Evolutionary conservation across 2,329 filamentous ascomycete species (phyloP).

Genomic region (Boeremia exigua): DNA sequence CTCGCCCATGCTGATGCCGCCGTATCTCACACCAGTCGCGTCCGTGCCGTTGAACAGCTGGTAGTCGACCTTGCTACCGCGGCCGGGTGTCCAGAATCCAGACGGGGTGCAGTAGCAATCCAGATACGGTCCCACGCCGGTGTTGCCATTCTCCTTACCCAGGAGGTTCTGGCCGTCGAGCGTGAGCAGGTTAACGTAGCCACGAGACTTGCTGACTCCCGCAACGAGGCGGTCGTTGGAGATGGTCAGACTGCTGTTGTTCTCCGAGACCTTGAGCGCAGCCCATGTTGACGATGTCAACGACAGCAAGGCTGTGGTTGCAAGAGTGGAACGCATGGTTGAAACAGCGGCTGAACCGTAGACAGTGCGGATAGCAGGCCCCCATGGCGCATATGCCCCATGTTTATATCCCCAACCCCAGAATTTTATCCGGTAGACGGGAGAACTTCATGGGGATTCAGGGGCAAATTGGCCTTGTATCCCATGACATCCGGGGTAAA

Average conservation of each 20-base stretch:
- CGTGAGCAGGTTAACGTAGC: conserved; percentile 51
- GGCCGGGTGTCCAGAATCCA: conserved; percentile 61
- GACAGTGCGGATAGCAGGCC: background rate
- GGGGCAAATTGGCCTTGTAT: background rate
- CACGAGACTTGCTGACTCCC: conserved; percentile 52
- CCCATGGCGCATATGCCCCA: background rate
- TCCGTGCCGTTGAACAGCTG: conserved; percentile 51
- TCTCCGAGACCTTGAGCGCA: conserved; percentile 26
- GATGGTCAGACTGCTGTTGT: conserved; percentile 43
- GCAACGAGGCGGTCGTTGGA: conserved; percentile 55
- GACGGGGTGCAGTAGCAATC: conserved; percentile 43
- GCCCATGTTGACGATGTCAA: conserved; percentile 20
- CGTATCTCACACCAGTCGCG: conserved; percentile 59
- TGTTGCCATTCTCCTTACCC: conserved; percentile 26
- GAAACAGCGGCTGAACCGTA: background rate
- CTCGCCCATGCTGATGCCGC: conserved; percentile 65
- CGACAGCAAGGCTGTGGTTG: conserved; percentile 17
- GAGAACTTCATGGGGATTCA: conserved; percentile 24
- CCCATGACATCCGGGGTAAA: conserved; percentile 24
- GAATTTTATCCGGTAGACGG: conserved; percentile 26
- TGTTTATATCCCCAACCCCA: conserved; percentile 4
- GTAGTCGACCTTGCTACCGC: conserved; percentile 59
- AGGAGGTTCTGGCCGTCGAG: conserved; percentile 52
- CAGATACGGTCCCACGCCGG: conserved; percentile 46
- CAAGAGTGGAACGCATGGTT: conserved; percentile 23